Evolutionary conservation across 768 basidiomycete species (phyloP), one percentile per base, ranked within the genome.

Genomic region (Amanita fuliginea): DNA sequence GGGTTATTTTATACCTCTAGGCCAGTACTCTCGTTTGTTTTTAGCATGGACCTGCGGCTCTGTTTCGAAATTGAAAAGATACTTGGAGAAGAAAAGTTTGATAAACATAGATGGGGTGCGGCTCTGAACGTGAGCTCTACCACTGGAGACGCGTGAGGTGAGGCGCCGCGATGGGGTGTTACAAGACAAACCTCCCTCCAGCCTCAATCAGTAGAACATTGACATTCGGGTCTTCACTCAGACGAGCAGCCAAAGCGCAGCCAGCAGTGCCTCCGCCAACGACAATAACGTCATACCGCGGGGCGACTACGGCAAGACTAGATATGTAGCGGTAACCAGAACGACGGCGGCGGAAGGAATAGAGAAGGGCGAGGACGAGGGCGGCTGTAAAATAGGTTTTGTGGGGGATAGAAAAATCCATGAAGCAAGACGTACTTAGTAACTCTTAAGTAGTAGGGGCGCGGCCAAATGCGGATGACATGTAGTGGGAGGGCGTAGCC

Each of bases 171-270:
- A 26, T 26, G 48, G 19, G 13, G 2, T 36, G 24, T 37, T 8
- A 18, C 24, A 8, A 13, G n/a, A 40, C 61, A 19, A 39, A 81
- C 83, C 83, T 86, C 49, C 64, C 64, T 2, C 81, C 81, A 19
- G 79, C 73, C 56, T 83, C 81, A 1, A 83, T 60, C 1, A 83
- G 58, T 14, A 82, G 65, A 16, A 83, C 77, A 4, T 70, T 68
- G 13, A 80, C 57, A 1, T 62, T 63, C 0, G 77, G 74, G 51
- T 80, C 68, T 60, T 83, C 81, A 5, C 70, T 73, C 7, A 83
- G 60, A 13, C 81, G 70, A 3, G 78, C 66, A 10, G 80, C 81
- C 7, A 82, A 66, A 7, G 75, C 79, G 56, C 78, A 81, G 9
- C 81, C 81, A 1, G 79, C 71, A 8, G 78, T 81, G 7, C 81